These are phyloP conservation scores for Bothriochloa decipiens DNA, from an alignment of 176 grass and related monocot species.

Conservation along the genomic window DNA sequence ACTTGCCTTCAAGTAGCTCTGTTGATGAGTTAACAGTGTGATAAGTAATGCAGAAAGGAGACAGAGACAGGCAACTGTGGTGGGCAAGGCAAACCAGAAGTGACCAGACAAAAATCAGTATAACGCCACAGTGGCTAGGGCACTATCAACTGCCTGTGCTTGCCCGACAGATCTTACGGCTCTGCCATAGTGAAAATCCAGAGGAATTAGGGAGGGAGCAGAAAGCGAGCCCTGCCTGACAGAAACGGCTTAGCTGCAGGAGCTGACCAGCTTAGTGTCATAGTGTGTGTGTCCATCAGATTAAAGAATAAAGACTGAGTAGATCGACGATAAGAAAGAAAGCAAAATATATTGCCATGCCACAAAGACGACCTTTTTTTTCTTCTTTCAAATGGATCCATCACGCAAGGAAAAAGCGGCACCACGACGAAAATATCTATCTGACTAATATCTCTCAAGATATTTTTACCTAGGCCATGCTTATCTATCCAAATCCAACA, in stretches of 20 bases:
- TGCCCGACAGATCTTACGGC: no score
- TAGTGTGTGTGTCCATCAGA: conserved; percentile 28
- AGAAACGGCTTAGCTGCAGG: neutral
- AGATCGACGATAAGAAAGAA: conserved; percentile 39
- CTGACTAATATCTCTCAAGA: neutral
- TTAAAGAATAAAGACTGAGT: neutral
- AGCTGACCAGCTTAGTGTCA: neutral
- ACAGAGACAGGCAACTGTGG: neutral
- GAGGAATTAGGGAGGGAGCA: no score
- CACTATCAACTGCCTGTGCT: no score
- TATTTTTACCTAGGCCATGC: neutral
- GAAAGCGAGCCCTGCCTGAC: neutral
- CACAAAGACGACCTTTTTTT: neutral
- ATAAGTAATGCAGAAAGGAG: neutral
- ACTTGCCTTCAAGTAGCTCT: neutral
- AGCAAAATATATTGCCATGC: neutral
- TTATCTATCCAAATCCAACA: conserved; percentile 36
- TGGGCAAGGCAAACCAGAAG: neutral
- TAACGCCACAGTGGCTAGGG: no score
- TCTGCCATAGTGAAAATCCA: neutral
- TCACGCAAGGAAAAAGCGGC: neutral
- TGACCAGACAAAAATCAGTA: neutral
- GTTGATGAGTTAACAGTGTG: neutral
- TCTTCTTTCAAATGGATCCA: neutral
- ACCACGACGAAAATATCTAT: conserved; percentile 22